Conservation (phyloP, 1,284 basidiomycete genomes). For the Austroboletus rostrupii region DNA sequence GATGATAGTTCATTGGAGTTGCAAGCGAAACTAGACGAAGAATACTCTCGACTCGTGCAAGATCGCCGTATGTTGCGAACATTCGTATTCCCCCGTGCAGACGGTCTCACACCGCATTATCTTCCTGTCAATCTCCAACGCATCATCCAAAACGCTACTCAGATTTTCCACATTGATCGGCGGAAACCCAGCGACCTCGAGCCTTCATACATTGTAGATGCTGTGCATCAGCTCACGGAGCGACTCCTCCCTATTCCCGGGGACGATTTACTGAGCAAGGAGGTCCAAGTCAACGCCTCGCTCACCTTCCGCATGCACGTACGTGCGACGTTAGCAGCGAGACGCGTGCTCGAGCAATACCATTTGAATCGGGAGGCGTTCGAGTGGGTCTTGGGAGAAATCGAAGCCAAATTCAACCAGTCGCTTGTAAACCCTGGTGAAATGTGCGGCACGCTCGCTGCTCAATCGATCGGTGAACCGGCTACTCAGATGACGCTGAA, state of each 20-base stretch:
- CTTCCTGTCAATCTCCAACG: constrained; percentile 93
- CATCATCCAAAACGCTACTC: constrained; percentile 92
- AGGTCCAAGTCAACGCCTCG: constrained; percentile 88
- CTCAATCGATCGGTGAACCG: constrained; percentile 98
- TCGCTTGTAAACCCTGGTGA: constrained; percentile 92
- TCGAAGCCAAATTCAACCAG: constrained; percentile 92
- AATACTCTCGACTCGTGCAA: constrained; percentile 72
- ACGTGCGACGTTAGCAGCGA: constrained; percentile 81
- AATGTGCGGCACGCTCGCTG: constrained; percentile 98
- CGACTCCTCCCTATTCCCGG: constrained; percentile 86
- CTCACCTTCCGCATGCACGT: constrained; percentile 92
- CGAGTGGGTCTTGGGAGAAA: constrained; percentile 96
- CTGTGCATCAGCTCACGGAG: constrained; percentile 66
- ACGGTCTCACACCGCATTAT: constrained; percentile 71
- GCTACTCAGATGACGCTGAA: constrained; percentile 99
- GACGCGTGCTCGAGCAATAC: constrained; percentile 81
- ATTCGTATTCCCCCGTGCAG: constrained; percentile 83
- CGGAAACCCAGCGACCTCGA: constrained; percentile 92
- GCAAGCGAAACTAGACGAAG: constrained; percentile 88
- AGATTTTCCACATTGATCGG: constrained; percentile 96
- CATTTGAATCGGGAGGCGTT: constrained; percentile 90
- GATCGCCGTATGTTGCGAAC: constrained; percentile 77
- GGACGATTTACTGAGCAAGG: constrained; percentile 67
- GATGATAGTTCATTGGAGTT: constrained; percentile 86
- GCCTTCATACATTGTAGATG: constrained; percentile 82